phyloP scores from a whole-genome alignment of 208 protist genomes.

The Trypanosoma avium region DNA sequence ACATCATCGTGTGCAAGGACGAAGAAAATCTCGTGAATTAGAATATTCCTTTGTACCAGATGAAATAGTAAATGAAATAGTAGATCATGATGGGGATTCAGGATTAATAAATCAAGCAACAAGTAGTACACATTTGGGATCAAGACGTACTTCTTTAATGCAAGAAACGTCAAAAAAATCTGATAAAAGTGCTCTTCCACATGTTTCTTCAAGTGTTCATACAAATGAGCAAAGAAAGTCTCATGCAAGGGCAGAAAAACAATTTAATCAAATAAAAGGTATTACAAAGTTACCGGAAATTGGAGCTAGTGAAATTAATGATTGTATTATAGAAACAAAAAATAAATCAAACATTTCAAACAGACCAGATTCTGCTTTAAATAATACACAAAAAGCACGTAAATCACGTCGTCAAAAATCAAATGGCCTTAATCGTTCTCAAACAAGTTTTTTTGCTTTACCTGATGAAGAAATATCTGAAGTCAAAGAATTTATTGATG shows the following conservation, averaged over 20 bases:
- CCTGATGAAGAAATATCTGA: slow-evolving; percentile 1
- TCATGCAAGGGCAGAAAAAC: not conserved
- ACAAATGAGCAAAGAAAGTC: not conserved
- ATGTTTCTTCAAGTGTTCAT: not conserved
- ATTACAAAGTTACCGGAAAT: slow-evolving; percentile 14
- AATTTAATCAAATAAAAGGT: not conserved
- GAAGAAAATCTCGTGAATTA: slow-evolving; percentile 12
- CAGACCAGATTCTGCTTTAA: not conserved
- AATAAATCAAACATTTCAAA: not conserved
- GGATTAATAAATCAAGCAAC: not conserved
- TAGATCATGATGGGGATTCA: slow-evolving; percentile 2
- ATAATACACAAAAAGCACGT: not conserved
- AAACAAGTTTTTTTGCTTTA: not conserved
- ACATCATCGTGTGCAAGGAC: not conserved
- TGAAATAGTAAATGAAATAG: slow-evolving; percentile 15
- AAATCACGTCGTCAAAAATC: not conserved
- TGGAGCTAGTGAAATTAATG: slow-evolving; percentile 6
- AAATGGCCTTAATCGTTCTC: not conserved
- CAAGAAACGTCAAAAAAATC: not conserved
- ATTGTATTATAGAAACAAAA: not conserved
- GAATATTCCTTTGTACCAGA: slow-evolving; percentile 26
- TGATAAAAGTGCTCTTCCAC: not conserved
- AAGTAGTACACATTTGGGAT: not conserved
- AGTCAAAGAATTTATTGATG: not conserved
- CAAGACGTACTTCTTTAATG: not conserved